Base-by-base conservation (phyloP, 2,329 filamentous ascomycete species). In the Thelonectria blattea region DNA sequence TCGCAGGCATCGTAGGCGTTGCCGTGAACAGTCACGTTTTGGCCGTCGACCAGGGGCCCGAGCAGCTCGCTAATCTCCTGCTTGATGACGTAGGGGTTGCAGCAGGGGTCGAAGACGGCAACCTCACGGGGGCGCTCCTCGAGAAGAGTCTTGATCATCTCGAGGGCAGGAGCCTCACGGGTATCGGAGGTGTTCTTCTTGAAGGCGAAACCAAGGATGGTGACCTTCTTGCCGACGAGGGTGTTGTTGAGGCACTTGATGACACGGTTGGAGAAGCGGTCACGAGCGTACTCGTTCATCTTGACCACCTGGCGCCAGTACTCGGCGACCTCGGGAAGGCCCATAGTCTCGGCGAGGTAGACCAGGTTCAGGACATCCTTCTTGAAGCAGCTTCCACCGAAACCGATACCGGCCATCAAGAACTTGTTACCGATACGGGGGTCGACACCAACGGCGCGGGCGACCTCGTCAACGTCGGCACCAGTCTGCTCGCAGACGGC, bases 171-270 rank as follows among this genome's bases (percentile, higher is more conserved):
- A 45, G 85, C 87, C 72, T 92, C 90, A 39, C 91, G 83, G 5
- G 89, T 91, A 72, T 93, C 91, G 20, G 85, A 86, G 0, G 91
- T 93, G 73, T 92, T 85, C 76, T 91, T 90, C 81, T 94, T 93
- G 78, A 91, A 93, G 9, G 90, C 88, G 67, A 89, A 93, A 4
- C 91, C 91, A 6, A 93, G 81, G 2, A 93, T 79, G 3, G 88
- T 83, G 14, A 93, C 79, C 76, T 91, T 92, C 79, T 92, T 92
- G 60, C 85, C 84, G 3, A 81, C 80, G 6, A 92, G 79, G 10
- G 88, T 91, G 71, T 88, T 88, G 75, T 91, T 88, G 52, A 93
- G 81, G 56, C 84, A 85, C 61, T 81, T 81, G 67, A 92, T 84
- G 45, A 93, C 85, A 50, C 86, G 83, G 64, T 83, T 81, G 7